These are phyloP conservation scores for Arxiozyma heterogenica DNA, from an alignment of 1,139 yeast species.

Conservation along the genomic window DNA sequence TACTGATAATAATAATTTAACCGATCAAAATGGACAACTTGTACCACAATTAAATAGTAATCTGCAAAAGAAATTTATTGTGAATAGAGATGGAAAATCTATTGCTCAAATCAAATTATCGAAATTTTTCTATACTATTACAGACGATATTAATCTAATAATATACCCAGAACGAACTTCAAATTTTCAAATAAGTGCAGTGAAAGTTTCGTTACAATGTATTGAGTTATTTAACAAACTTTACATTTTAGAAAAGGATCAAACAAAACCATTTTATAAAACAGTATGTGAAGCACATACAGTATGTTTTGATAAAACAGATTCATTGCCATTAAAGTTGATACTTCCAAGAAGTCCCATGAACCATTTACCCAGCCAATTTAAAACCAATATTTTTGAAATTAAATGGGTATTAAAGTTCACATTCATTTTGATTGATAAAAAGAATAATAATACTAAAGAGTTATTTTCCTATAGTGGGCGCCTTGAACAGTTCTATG, in stretches of 20 bases:
- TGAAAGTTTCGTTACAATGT: slow-evolving; percentile 28
- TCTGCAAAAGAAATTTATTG: slow-evolving; percentile 30
- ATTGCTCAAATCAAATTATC: slow-evolving; percentile 30
- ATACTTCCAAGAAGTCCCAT: slow-evolving; percentile 29
- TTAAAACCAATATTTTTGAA: slow-evolving; percentile 33
- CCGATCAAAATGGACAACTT: background rate
- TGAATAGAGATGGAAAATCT: slow-evolving; percentile 30
- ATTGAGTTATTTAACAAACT: slow-evolving; percentile 29
- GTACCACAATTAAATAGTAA: slow-evolving; percentile 25
- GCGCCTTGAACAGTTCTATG: slow-evolving; percentile 15
- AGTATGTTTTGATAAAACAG: slow-evolving; percentile 23
- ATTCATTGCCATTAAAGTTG: slow-evolving; percentile 24
- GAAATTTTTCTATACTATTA: slow-evolving; percentile 41
- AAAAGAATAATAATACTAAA: slow-evolving; percentile 11
- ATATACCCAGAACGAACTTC: slow-evolving; percentile 24
- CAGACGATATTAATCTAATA: slow-evolving; percentile 41
- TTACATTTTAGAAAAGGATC: slow-evolving; percentile 14
- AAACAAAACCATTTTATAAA: slow-evolving; percentile 15
- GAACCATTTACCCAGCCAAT: slow-evolving; percentile 30
- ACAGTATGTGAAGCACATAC: slow-evolving; percentile 27
- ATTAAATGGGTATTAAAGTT: slow-evolving; percentile 30
- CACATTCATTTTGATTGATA: slow-evolving; percentile 27
- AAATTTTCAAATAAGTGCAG: slow-evolving; percentile 24
- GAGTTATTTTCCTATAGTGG: slow-evolving; percentile 5
- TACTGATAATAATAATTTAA: background rate